These are phyloP conservation scores for Colletotrichum falcatum DNA, from an alignment of 2,329 filamentous ascomycete genomes.

Conservation along the genomic window DNA sequence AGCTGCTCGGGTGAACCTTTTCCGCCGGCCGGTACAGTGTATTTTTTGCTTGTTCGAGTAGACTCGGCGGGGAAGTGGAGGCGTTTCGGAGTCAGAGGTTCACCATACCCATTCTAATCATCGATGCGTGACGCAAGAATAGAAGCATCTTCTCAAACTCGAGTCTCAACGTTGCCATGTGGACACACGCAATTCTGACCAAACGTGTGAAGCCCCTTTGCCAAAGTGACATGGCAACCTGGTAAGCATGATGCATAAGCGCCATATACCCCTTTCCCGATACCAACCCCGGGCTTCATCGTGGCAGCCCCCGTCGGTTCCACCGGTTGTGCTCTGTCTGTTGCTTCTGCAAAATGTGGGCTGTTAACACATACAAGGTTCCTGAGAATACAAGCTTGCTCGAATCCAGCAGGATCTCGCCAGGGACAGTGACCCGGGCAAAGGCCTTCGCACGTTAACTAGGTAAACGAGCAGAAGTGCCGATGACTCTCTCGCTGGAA, in stretches of 20 bases:
- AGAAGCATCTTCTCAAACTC: not conserved
- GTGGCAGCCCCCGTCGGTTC: not conserved
- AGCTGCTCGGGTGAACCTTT: constrained; percentile 65
- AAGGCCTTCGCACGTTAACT: not conserved
- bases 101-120: constrained; percentile 15
- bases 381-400: not conserved
- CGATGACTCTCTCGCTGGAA: not conserved
- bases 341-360: not conserved
- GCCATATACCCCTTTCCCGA: not conserved
- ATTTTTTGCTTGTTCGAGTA: not conserved
- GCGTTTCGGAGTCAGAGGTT: constrained; percentile 21
- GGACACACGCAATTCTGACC: not conserved
- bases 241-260: no score
- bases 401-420: not conserved
- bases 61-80: not conserved
- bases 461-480: no score
- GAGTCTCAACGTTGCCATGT: not conserved
- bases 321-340: not conserved
- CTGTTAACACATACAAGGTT: not conserved
- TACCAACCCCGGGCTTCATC: no score
- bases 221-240: no score
- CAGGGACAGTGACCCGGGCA: no score
- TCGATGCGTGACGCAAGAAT: not conserved
- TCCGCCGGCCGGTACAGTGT: not conserved
- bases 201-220: not conserved